Evolutionary conservation across 2,329 filamentous ascomycete genomes (phyloP).

Genomic region (Fusarium napiforme): DNA sequence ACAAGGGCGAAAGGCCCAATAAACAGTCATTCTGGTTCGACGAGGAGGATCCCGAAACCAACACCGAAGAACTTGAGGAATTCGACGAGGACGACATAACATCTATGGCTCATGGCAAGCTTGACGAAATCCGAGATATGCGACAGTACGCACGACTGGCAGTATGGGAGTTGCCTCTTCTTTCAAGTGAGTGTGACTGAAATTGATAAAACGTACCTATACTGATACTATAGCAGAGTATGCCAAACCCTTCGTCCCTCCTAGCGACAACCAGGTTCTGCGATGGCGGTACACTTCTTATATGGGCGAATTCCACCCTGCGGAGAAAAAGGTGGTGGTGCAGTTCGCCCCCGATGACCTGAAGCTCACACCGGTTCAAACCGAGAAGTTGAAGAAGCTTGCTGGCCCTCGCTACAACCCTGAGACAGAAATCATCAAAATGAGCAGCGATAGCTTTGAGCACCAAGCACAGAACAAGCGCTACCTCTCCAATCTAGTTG

Average conservation of each 20-base stretch:
- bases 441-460: conserved; percentile 89
- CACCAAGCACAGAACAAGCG: conserved; percentile 96
- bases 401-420: conserved; percentile 90
- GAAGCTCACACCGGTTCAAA: conserved; percentile 73
- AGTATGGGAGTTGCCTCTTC: conserved; percentile 94
- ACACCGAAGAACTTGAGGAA: conserved; percentile 66
- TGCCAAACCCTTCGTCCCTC: conserved; percentile 81
- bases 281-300: conserved; percentile 98
- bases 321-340: conserved; percentile 92
- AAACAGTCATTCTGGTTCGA: conserved; percentile 61
- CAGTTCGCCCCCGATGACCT: conserved; percentile 85
- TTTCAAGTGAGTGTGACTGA: conserved; percentile 74
- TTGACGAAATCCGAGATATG: conserved; percentile 88
- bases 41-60: conserved; percentile 59
- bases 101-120: conserved; percentile 82
- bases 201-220: background rate
- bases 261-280: conserved; percentile 74
- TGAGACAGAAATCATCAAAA: conserved; percentile 81
- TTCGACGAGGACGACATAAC: conserved; percentile 88
- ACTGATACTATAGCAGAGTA: conserved; percentile 68
- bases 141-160: conserved; percentile 87
- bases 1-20: conserved; percentile 49
- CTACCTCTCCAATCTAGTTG: conserved; percentile 84
- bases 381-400: conserved; percentile 86
- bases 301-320: conserved; percentile 92